Base-by-base conservation (phyloP, 2,329 filamentous ascomycete species). In the Pseudogymnoascus sp. region DNA sequence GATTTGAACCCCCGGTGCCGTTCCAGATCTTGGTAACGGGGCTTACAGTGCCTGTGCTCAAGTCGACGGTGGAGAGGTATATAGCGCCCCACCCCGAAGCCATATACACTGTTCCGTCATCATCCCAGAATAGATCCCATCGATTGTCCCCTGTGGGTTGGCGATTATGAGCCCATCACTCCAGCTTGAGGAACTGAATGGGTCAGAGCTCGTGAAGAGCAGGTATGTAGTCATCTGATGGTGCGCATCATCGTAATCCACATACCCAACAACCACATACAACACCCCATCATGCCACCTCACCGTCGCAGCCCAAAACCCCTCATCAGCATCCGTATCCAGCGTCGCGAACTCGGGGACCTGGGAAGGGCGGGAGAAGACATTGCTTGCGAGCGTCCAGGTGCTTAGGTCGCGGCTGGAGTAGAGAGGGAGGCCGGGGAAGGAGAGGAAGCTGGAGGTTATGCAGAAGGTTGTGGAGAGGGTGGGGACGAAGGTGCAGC, bases 361-460 rank as follows among this genome's bases (percentile, higher is more conserved):
- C 60, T 78, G 76, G 13, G 67, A 65, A 25, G 71, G 67, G 52
- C 74, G 69, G 65, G 70, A 73, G 59, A 73, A 67, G 1, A 66
- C 74, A 59, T 62, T 63, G 61, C 69, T 65, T 58, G 72, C 69
- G 10, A 74, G 67, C 12, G 69, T 72, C 73, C 73, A 77, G 58
- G 71, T 69, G 6, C 2, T 2, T 2, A 78, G 66, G 62, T 78
- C 73, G 36, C 69, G 70, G 52, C 70, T 73, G 6, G 72, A 71
- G 62, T 76, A 73, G 42, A 79, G 72, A 4, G 75, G 75, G 1
- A 77, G 65, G 0, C 76, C 76, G 1, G 77, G 76, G 40, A 75
- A 78, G 10, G 71, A 68, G 39, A 73, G 66, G 64, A 79, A 78
- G 9, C 71, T 74, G 0, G 74, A 76, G 3, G 71, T 70, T 0